Conservation (phyloP, 164 flowering plant genomes). For the Dillenia suffruticosa region DNA sequence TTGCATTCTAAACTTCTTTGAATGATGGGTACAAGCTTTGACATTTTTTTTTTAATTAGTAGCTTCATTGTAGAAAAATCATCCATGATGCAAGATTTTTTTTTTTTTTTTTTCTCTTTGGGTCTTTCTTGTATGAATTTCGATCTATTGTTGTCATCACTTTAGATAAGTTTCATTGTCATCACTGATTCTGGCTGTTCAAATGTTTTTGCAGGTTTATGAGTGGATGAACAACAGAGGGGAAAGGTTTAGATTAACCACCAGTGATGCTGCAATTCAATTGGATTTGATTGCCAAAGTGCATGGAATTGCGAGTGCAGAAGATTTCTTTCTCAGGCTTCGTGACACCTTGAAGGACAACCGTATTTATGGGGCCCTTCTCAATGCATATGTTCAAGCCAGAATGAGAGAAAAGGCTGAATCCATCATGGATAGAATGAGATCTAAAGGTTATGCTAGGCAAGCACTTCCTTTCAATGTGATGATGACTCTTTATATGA, state of each 20-base stretch:
- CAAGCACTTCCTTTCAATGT: conserved; percentile 74
- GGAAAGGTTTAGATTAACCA: conserved; percentile 51
- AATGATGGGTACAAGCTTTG: no score
- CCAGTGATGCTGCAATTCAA: conserved; percentile 85
- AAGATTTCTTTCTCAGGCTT: conserved; percentile 53
- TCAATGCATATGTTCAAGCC: conserved; percentile 63
- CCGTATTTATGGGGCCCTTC: conserved; percentile 68
- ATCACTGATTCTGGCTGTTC: no score
- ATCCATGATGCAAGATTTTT: no score
- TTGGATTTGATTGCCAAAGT: conserved; percentile 79
- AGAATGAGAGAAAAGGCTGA: conserved; percentile 67
- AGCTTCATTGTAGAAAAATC: no score
- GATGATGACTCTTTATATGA: conserved; percentile 93
- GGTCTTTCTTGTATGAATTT: no score
- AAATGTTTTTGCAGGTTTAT: conserved; percentile 49
- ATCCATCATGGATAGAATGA: conserved; percentile 45
- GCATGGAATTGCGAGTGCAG: conserved; percentile 63
- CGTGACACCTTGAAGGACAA: conserved; percentile 56
- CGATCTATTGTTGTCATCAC: no score
- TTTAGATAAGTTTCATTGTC: no score
- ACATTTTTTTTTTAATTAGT: no score
- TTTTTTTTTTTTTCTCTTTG: no score
- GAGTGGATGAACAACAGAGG: conserved; percentile 74
- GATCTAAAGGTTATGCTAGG: conserved; percentile 40
- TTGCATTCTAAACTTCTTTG: no score